Base-by-base conservation (phyloP, 148 eudicot genomes). In the Diospyros lotus region DNA sequence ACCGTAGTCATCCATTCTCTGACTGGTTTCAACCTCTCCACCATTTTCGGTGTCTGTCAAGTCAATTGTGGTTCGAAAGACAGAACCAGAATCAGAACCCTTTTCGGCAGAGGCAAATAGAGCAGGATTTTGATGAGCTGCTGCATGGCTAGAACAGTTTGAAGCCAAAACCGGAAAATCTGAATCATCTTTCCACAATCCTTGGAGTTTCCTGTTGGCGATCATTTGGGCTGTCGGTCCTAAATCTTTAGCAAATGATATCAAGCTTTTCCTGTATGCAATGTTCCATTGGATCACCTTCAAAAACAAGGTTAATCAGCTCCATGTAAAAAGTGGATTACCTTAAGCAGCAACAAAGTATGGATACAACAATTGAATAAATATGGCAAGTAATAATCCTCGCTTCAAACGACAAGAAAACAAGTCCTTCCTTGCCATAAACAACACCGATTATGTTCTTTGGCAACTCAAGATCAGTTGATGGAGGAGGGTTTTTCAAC, bases 181-280 rank as follows among this genome's bases (percentile, higher is more conserved):
- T 18, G 69, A 58, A 65, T 42, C 10, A 48, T 65, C 67, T 52
- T 48, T 67, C 10, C 62, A 42, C 54, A 71, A 78, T 65, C 77
- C 86, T 74, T 84, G 78, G 62, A 90, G 58, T 79, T 88, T 93
- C 48, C 76, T 73, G 66, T 80, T 84, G 69, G 96, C 98, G n/a
- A 93, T 75, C 82, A 76, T 84, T 73, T 80, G 88, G 42, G 96
- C 96, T 58, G 82, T 88, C 13, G 89, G 88, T 79, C 98, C 98
- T 75, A 93, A 82, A 76, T 77, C 91, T 76, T 83, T 88, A 9
- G 83, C 89, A 68, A 86, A 93, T 14, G 73, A 54, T 89, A 87
- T 77, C 69, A 93, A 79, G 86, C 98, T 93, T 53, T 89, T 82
- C 43, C 72, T 73, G 83, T 93, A 91, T 53, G 83, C 81, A 55